Base-by-base conservation (phyloP, 495 filamentous ascomycete genomes). In the Aspergillus diversus region DNA sequence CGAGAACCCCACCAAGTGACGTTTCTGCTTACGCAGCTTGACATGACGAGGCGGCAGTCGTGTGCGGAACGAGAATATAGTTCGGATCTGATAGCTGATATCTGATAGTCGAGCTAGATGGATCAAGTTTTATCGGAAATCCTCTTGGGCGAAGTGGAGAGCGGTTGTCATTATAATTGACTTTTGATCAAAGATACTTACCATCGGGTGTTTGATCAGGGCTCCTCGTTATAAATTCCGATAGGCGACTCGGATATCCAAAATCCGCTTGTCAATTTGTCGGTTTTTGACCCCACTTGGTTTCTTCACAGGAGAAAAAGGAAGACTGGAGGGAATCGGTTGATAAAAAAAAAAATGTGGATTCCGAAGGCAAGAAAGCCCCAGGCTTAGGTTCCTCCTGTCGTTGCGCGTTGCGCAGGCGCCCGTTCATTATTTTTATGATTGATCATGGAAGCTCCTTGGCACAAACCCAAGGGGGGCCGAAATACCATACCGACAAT, bases 21-120 rank as follows among this genome's bases (percentile, higher is more conserved):
- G 67, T 66, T 61, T 69, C 56, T 55, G 67, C 64, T 69, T 66
- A 69, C 63, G 67, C 61, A 64, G 63, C 59, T 59, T 27, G 42
- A 56, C 34, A 52, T 59, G 46, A 58, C 34, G 50, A 59, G 63
- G 61, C 61, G 57, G 60, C 43, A 42, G 34, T n/a, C 33, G 58
- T 55, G 55, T 55, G 35, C n/a, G n/a, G 51, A 17, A 37, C 33
- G 4, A 34, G 37, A 32, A 21, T 50, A 5, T n/a, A 11, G 33
- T 47, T 34, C 13, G 9, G 42, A 47, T 33, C 39, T 13, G 54
- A 56, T 27, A 54, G 21, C 8, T 57, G 33, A 8, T 43, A 33
- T 46, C 51, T 33, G 51, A 54, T 54, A 54, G 12, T 21, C 35
- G 35, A 43, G 35, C 35, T 34, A 54, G 31, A 54, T 54, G 27